Conservation (phyloP, 2,329 filamentous ascomycete genomes). For the Ceratocystis alfenasii region DNA sequence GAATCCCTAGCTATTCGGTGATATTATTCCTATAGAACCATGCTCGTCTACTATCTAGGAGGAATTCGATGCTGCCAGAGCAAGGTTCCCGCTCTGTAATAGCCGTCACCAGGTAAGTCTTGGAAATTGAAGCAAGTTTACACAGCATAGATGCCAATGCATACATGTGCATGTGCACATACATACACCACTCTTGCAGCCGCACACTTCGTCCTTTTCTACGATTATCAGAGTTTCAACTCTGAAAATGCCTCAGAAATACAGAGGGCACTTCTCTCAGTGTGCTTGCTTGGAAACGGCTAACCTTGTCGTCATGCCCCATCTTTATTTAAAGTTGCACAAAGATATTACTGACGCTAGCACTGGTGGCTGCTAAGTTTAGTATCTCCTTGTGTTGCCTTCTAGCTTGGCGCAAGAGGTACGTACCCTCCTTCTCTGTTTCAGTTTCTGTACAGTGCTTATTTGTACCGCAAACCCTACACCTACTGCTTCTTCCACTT, state of each 20-base stretch:
- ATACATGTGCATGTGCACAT: neutral
- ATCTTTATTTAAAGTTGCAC: constrained; percentile 12
- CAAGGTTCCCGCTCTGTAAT: too few species aligned
- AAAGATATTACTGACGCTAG: constrained; percentile 8
- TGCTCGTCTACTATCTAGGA: neutral
- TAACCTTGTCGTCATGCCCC: neutral
- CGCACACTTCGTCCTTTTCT: too few species aligned
- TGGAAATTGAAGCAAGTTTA: neutral
- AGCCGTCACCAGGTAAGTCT: neutral
- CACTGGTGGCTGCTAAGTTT: neutral
- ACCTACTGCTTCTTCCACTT: neutral
- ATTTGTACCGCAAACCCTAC: neutral
- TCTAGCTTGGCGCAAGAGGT: neutral
- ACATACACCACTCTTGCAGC: too few species aligned
- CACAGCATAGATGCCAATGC: neutral
- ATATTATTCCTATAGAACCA: neutral
- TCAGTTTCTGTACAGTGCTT: neutral
- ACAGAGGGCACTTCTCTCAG: neutral
- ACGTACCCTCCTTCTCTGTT: constrained; percentile 4
- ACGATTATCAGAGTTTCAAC: too few species aligned
- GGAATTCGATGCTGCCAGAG: neutral
- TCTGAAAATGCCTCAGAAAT: too few species aligned
- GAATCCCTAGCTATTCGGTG: neutral
- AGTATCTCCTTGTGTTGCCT: constrained; percentile 4
- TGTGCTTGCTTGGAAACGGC: neutral